Evolutionary conservation across 768 basidiomycete genomes (phyloP), one percentile per base, ranked within the genome.

Genomic region (Trametes villosa): DNA sequence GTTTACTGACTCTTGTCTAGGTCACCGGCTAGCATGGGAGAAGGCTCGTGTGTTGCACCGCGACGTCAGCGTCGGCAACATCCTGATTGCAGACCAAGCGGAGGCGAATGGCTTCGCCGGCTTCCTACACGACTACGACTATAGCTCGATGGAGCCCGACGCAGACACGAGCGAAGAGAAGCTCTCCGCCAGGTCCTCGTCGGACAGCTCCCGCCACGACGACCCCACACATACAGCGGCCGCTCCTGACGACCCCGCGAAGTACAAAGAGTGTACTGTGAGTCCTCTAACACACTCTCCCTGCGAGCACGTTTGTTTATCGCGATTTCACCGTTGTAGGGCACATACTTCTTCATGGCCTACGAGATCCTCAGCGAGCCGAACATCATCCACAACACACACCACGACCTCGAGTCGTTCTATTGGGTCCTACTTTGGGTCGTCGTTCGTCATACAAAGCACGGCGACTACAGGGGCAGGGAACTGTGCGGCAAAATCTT

Each of bases 61-160:
- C 3, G 65, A 65, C 30, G 48, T 65, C 20, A 65, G 65, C 41
- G 36, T 59, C 0, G 65, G 65, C 15, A 65, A 65, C 41, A 53
- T 65, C 12, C 29, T 65, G 9, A 59, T 65, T 6, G 34, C 22
- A 0, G 52, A 51, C 17, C 54, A 62, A 2, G 24, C 44, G 1
- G 17, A 4, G 3, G 49, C 13, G 15, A 22, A 15, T 11, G 26
- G 30, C 12, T 56, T 38, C 49, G 8, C 11, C 9, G 65, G 60
- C 3, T 63, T 66, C 62, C 8, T 63, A 4, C 57, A 53, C 29
- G 65, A 66, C 38, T 63, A 51, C 20, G 65, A 66, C 38, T 61
- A 63, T 15, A 63, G 62, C 42, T 46, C 29, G 3, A 57, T 63
- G 42, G 36, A 45, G 20, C 22, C 22, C 26, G 44, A 45, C n/a